A percentile compares a stretch with the other conserved stretches of the same genome.
phyloP scores from a whole-genome alignment of 1,139 yeast species.

The Pichia sp. region DNA sequence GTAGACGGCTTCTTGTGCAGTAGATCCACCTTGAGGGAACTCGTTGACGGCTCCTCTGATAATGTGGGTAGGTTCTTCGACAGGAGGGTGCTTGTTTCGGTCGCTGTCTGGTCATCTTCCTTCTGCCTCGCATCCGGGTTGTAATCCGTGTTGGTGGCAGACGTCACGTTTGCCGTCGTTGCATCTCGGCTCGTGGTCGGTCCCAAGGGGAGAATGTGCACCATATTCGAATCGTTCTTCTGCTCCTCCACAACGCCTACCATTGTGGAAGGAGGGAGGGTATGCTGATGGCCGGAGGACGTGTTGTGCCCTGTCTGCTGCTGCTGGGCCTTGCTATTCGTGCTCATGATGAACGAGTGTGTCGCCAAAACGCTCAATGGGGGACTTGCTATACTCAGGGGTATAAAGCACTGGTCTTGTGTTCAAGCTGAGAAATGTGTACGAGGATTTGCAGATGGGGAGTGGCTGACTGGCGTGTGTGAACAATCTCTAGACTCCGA shows the following conservation, averaged over 20 bases:
- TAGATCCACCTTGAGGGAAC: not conserved
- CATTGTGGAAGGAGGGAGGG: slow-evolving; percentile 12
- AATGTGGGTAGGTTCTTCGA: not conserved
- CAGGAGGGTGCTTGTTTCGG: not conserved
- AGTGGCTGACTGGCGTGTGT: not conserved
- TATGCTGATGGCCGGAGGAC: not conserved
- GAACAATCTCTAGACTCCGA: too few relatives aligned
- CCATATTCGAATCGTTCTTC: slow-evolving; percentile 19
- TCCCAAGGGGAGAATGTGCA: slow-evolving; percentile 23
- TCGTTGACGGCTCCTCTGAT: not conserved
- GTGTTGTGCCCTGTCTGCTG: not conserved
- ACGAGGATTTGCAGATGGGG: not conserved
- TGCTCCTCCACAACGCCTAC: slow-evolving; percentile 27
- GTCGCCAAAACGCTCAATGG: not conserved
- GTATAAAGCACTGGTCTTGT: not conserved
- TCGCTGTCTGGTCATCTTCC: not conserved
- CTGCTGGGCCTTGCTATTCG: not conserved
- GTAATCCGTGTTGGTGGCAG: not conserved
- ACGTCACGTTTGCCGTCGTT: not conserved
- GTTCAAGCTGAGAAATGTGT: not conserved
- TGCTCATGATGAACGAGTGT: not conserved
- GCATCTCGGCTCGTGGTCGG: slow-evolving; percentile 1
- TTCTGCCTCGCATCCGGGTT: not conserved
- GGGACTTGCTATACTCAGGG: not conserved
- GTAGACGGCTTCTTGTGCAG: slow-evolving; percentile 5